phyloP scores from a whole-genome alignment of 2,329 filamentous ascomycete genomes.

The Colletotrichum ledebouriae region DNA sequence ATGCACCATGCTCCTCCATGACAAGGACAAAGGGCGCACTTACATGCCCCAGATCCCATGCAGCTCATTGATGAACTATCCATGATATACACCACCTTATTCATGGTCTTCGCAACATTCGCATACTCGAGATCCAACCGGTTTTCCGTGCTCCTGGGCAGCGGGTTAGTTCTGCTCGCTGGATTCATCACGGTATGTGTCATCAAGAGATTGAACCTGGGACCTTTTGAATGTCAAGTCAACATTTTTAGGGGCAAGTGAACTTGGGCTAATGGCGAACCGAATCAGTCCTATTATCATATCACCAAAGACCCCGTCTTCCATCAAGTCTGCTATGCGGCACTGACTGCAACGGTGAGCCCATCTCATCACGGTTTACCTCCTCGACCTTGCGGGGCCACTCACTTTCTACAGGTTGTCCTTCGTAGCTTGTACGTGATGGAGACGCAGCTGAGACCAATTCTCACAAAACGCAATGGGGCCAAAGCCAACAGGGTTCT shows the following conservation, averaged over 20 bases:
- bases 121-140: slow-evolving; percentile 71
- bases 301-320: slow-evolving; percentile 85
- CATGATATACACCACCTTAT: slow-evolving; percentile 71
- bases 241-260: neutral
- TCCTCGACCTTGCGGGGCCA: neutral
- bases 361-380: too few species aligned
- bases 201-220: too few species aligned
- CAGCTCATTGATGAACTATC: slow-evolving; percentile 71
- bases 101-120: slow-evolving; percentile 77
- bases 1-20: neutral
- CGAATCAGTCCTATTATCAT: slow-evolving; percentile 71
- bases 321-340: slow-evolving; percentile 83
- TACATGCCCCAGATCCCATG: slow-evolving; percentile 64
- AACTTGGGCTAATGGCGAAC: neutral
- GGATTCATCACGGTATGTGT: slow-evolving; percentile 78
- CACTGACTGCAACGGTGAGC: slow-evolving; percentile 71
- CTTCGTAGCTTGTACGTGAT: slow-evolving; percentile 83
- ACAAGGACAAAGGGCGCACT: too few species aligned
- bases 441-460: slow-evolving; percentile 64
- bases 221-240: neutral
- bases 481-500: slow-evolving; percentile 63
- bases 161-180: slow-evolving; percentile 68
- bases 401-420: slow-evolving; percentile 61
- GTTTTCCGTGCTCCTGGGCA: slow-evolving; percentile 67
- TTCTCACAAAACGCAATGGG: slow-evolving; percentile 59